These are phyloP conservation scores for Agaricus subrufescens DNA, from an alignment of 768 basidiomycete species.

Conservation along the genomic window DNA sequence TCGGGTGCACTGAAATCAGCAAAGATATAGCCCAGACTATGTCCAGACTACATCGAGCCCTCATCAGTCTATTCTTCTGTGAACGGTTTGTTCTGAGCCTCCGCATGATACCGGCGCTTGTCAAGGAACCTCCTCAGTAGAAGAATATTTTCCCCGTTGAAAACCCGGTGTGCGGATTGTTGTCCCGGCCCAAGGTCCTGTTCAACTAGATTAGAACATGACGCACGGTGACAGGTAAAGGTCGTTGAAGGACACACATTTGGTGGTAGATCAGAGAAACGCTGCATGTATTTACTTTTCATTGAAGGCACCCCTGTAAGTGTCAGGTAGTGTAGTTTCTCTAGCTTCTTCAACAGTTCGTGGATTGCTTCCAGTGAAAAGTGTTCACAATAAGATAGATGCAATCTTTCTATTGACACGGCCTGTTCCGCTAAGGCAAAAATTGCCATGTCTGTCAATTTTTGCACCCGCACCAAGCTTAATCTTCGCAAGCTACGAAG, in stretches of 20 bases:
- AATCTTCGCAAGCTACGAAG: constrained; percentile 69
- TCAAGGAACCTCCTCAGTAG: constrained; percentile 66
- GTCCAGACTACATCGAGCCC: constrained; percentile 50
- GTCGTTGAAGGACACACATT: constrained; percentile 33
- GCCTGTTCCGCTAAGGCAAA: constrained; percentile 75
- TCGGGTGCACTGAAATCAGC: neutral
- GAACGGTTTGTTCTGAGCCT: constrained; percentile 57
- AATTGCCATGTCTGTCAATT: constrained; percentile 81
- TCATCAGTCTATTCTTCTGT: constrained; percentile 58
- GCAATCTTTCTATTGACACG: constrained; percentile 67
- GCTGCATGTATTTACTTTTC: constrained; percentile 59
- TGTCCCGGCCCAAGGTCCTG: constrained; percentile 68
- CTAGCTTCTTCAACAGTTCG: constrained; percentile 55
- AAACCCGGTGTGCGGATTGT: constrained; percentile 72
- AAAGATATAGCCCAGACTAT: neutral
- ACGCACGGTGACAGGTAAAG: too few relatives aligned
- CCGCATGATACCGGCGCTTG: constrained; percentile 58
- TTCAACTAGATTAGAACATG: constrained; percentile 9
- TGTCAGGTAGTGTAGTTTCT: constrained; percentile 66
- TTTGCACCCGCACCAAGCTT: constrained; percentile 74
- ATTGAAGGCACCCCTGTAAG: constrained; percentile 78
- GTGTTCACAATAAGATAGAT: constrained; percentile 83
- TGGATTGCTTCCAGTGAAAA: constrained; percentile 76
- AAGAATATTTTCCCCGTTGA: constrained; percentile 61
- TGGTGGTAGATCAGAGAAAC: constrained; percentile 75